These are phyloP conservation scores for Arabidopsis suecica DNA, from an alignment of 345 rosid species.

Conservation along the genomic window DNA sequence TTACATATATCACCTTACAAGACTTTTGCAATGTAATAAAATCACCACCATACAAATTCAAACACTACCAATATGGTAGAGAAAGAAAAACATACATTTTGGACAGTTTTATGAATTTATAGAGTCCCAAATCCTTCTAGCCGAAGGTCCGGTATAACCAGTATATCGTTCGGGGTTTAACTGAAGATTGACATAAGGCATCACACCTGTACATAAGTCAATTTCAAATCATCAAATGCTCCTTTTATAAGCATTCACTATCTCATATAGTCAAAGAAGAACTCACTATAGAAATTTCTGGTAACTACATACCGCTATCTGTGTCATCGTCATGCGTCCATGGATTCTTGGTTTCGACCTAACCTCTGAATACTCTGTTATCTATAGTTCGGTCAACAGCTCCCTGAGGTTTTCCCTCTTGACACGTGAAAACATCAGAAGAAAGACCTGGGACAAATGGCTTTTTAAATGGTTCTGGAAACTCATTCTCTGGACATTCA, in stretches of 20 bases:
- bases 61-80: background rate
- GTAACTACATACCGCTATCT: slow-evolving; percentile 62
- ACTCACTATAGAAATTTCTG: background rate
- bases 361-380: slow-evolving; percentile 76
- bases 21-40: too few species aligned
- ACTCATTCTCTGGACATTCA: slow-evolving; percentile 95
- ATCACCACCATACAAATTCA: too few species aligned
- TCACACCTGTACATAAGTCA: slow-evolving; percentile 59
- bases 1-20: too few species aligned
- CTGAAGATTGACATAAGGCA: slow-evolving; percentile 93
- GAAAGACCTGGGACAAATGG: slow-evolving; percentile 59
- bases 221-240: slow-evolving; percentile 7
- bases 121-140: slow-evolving; percentile 98
- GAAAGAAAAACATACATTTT: slow-evolving; percentile 58
- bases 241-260: background rate
- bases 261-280: slow-evolving; percentile 6
- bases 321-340: slow-evolving; percentile 99
- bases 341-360: slow-evolving; percentile 89
- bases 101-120: slow-evolving; percentile 88
- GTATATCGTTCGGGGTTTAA: slow-evolving; percentile 88
- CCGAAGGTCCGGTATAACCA: slow-evolving; percentile 88
- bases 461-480: slow-evolving; percentile 74
- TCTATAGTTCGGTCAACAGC: slow-evolving; percentile 92
- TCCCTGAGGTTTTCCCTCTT: slow-evolving; percentile 93
- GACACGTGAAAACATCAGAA: slow-evolving; percentile 72